Base-by-base conservation (phyloP, 495 filamentous ascomycete species). In the Penicillium pulvis region DNA sequence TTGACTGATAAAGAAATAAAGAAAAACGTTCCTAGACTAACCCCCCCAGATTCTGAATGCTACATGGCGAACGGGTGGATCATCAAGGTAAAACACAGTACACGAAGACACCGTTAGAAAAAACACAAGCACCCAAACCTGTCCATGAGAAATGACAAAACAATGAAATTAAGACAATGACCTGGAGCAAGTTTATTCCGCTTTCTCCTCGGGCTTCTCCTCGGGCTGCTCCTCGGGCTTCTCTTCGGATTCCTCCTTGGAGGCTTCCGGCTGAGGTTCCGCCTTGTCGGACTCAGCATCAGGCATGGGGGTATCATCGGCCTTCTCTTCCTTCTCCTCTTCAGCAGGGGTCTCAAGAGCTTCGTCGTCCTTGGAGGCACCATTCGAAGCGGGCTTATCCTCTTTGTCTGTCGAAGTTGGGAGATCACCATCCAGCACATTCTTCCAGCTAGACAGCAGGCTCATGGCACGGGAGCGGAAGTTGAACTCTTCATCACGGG, bases 381-480 rank as follows among this genome's bases (percentile, higher is more conserved):
- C 84, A 49, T 88, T 87, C 7, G 75, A 68, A 44, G 75, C 71
- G 44, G 72, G 65, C 65, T 73, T 75, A 23, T 68, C 71, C n/a
- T 73, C 72, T 63, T 83, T 81, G 42, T 73, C 75, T 10, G 67
- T 70, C 19, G 68, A 74, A 20, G 60, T 71, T 75, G 16, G 72
- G 67, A 43, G 71, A 46, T 87, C 85, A 4, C 75, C 75, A 14
- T 86, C 83, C n/a, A 96, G 78, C 6, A 89, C 80, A 67, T 85
- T 86, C 72, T 90, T 93, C 92, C 92, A 97, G 71, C 83, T 87
- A 54, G 87, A 85, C 16, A 96, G 76, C 36, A 96, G 79, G 17
- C 79, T 76, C 57, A 88, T 81, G 39, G 89, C 89, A 33, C 92
- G 87, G 50, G 85, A 73, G 72, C 91, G 92, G 85, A 97, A 93